Evolutionary conservation across 148 eudicot genomes (phyloP).

Genomic region (Rhododendron williamsianum): DNA sequence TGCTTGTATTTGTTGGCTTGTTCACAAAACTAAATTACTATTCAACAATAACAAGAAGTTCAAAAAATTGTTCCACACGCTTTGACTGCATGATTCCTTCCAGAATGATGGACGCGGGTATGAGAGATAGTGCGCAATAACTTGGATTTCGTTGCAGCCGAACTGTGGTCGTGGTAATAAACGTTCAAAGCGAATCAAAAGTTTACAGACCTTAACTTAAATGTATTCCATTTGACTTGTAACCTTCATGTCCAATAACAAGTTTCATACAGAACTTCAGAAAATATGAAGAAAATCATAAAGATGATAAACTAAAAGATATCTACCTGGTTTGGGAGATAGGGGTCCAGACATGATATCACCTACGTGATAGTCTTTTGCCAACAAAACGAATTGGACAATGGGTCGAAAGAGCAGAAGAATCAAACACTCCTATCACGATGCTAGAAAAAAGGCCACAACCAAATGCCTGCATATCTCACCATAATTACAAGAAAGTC

Average conservation of each 20-base stretch:
- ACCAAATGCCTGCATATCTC: slow-evolving; percentile 16
- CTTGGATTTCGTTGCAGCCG: not conserved
- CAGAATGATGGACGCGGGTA: not conserved
- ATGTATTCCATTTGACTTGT: not conserved
- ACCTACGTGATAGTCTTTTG: not conserved
- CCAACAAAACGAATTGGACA: not conserved
- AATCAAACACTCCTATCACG: slow-evolving; percentile 19
- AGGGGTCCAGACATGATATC: slow-evolving; percentile 25
- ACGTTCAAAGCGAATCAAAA: not conserved
- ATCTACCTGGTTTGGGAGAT: slow-evolving; percentile 17
- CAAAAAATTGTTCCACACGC: not conserved
- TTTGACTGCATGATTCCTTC: not conserved
- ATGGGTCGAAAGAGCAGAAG: slow-evolving; percentile 3
- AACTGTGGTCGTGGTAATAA: not conserved
- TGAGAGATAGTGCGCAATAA: not conserved
- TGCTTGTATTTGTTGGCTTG: not conserved
- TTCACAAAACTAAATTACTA: not conserved
- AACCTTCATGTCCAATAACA: not conserved
- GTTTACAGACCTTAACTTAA: not conserved
- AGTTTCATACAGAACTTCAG: not conserved
- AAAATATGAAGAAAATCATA: not conserved
- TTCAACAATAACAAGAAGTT: not conserved
- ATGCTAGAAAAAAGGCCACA: not conserved
- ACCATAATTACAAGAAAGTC: not conserved
- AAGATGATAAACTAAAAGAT: not conserved